Base-by-base conservation (phyloP, 2,329 filamentous ascomycete species). In the Pyrenochaeta sp. region DNA sequence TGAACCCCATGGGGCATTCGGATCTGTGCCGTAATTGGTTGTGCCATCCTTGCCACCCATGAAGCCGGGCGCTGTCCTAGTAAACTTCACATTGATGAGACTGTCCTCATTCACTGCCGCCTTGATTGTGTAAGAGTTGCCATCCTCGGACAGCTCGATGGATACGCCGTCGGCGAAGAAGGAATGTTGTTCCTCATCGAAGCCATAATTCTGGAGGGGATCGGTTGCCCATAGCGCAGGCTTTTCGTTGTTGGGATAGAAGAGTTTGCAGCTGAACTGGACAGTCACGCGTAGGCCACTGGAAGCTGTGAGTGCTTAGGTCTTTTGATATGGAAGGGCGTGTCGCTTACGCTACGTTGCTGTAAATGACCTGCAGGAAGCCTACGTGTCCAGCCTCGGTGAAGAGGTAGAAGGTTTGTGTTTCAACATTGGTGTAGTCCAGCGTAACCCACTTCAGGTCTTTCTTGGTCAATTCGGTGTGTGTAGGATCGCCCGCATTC, bases 201-300 rank as follows among this genome's bases (percentile, higher is more conserved):
- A 96, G 59, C 91, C 88, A 76, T 89, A 85, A 80, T 97, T 90
- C 69, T 80, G 84, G 59, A 99, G 84, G 54, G 90, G 89, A 64
- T 92, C 91, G 27, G 93, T 91, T 68, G 88, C 91, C 92, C 93
- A 99, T 45, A 95, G 83, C 74, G 89, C 88, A 56, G 91, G 88
- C 73, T 90, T 90, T 65, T 88, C 86, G 65, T 84, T 83, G 69
- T 91, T 89, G 58, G 87, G 84, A 77, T 90, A 91, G 82, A 94
- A 96, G 78, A 98, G 86, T 84, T 98, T 98, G 79, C 86, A 88
- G 83, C 92, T 97, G 86, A 98, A 97, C 81, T 98, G 94, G 75
- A 87, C 89, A 27, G 94, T 99, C 43, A 90, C 93, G 71, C 91
- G 90, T 65, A 99, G 87, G 77, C 94, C 93, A 69, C 93, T 97